Evolutionary conservation across 768 basidiomycete species (phyloP), one percentile per base, ranked within the genome.

Genomic region (Peribolospora kevripleyi): DNA sequence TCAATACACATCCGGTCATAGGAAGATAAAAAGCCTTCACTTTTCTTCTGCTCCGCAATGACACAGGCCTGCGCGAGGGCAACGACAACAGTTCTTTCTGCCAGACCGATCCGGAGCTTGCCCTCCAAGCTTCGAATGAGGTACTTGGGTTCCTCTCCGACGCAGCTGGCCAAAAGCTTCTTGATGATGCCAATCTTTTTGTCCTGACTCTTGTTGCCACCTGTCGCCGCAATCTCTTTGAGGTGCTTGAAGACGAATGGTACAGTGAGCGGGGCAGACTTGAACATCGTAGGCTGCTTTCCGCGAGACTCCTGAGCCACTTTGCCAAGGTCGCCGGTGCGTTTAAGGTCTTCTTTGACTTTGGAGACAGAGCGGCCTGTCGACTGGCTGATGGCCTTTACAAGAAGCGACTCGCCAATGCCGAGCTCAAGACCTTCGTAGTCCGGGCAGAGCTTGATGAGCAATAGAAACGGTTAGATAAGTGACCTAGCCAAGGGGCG

Each of bases 151-250:
- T 98, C 93, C 39, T 56, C 59, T n/a, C 79, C 85, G 63, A 84
- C 81, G 65, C 90, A 97, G 1, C 86, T 80, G 3, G 90, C 88
- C 3, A 98, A 74, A 3, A 98, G 74, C 65, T 87, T 85, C 46
- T 86, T 91, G 64, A 98, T 88, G 57, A 91, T 83, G 0, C 81
- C 81, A 8, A 93, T 86, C 65, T 98, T 98, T 71, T 86, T 88
- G 48, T 75, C 75, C 77, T 95, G 90, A 0, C 90, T 90, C 84
- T 93, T 58, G 1, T 42, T 10, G 13, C 2, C 39, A 43, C 50
- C 68, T 14, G 80, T 80, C 55, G 81, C 73, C 0, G 90, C 93
- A 53, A 98, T 95, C 57, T 93, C 90, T 54, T 76, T 81, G 51
- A 98, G 67, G 60, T 78, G 81, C n/a, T 78, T 75, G 66, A 98